A percentile compares a stretch with the other conserved stretches of the same genome.
These are phyloP conservation scores for Coemansia sp. DNA, from an alignment of 192 early-diverging fungal species.

Conservation along the genomic window DNA sequence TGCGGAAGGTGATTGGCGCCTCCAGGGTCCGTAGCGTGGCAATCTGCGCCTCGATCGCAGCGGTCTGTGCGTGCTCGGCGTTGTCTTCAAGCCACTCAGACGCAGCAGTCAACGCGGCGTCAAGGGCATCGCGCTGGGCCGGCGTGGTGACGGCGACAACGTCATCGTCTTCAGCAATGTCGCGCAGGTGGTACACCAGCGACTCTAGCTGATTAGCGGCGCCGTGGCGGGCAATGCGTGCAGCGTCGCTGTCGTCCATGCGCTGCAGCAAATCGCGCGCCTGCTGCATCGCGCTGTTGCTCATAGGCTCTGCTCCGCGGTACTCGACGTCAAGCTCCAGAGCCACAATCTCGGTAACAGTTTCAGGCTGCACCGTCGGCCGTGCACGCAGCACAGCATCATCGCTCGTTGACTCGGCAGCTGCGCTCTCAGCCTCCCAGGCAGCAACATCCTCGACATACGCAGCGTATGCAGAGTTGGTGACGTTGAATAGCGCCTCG, in stretches of 20 bases:
- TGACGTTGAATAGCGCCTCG: slow-evolving; percentile 56
- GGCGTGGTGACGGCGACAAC: slow-evolving; percentile 67
- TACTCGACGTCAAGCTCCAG: slow-evolving; percentile 61
- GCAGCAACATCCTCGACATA: slow-evolving; percentile 37
- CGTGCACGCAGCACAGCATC: slow-evolving; percentile 33
- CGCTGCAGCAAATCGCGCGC: slow-evolving; percentile 56
- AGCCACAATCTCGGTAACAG: slow-evolving; percentile 48
- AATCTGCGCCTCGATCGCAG: slow-evolving; percentile 46
- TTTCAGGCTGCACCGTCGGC: slow-evolving; percentile 28
- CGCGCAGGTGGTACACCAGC: slow-evolving; percentile 83
- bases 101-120: slow-evolving; percentile 55
- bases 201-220: slow-evolving; percentile 88
- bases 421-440: slow-evolving; percentile 48
- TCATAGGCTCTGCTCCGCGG: slow-evolving; percentile 59
- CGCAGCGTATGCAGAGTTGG: slow-evolving; percentile 37
- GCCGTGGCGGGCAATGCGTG: slow-evolving; percentile 72
- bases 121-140: slow-evolving; percentile 67
- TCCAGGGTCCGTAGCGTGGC: slow-evolving; percentile 49
- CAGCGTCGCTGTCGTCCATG: slow-evolving; percentile 74
- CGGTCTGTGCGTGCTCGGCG: slow-evolving; percentile 62
- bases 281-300: slow-evolving; percentile 33
- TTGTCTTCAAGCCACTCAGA: slow-evolving; percentile 88
- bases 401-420: slow-evolving; percentile 52
- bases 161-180: slow-evolving; percentile 77
- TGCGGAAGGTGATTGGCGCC: slow-evolving; percentile 49